Conservation (phyloP, 2,329 filamentous ascomycete genomes). For the Knufia fluminis region DNA sequence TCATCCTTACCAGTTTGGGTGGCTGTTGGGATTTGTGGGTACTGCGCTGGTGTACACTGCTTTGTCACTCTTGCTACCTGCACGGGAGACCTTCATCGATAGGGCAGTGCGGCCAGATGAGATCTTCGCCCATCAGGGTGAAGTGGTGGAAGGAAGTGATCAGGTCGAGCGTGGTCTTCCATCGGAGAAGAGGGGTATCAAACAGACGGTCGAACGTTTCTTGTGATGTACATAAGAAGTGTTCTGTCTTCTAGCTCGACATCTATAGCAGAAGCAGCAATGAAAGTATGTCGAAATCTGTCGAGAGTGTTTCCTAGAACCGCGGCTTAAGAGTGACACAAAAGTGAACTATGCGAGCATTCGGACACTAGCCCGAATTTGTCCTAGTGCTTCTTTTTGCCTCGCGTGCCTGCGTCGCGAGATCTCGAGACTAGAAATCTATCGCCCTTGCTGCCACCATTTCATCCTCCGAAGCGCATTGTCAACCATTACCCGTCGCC, state of each 20-base stretch:
- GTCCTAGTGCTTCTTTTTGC: no score
- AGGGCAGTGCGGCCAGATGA: slow-evolving; percentile 31
- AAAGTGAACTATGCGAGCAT: no score
- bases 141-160: slow-evolving; percentile 9
- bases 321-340: no score
- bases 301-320: no score
- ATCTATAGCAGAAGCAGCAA: no score
- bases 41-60: slow-evolving; percentile 48
- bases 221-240: no score
- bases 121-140: slow-evolving; percentile 22
- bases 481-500: background rate
- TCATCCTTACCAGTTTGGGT: slow-evolving; percentile 56
- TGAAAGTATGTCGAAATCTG: no score
- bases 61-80: slow-evolving; percentile 26
- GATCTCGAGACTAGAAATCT: background rate
- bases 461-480: background rate
- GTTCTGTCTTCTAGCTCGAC: no score
- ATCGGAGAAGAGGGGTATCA: background rate
- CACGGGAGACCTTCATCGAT: slow-evolving; percentile 16
- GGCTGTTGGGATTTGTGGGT: slow-evolving; percentile 55
- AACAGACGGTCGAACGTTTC: background rate
- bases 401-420: background rate
- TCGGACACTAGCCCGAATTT: no score
- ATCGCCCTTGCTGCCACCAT: background rate
- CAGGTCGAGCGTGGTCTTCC: slow-evolving; percentile 10